Conservation (phyloP, 2,329 filamentous ascomycete genomes). For the Penicillium italicum region DNA sequence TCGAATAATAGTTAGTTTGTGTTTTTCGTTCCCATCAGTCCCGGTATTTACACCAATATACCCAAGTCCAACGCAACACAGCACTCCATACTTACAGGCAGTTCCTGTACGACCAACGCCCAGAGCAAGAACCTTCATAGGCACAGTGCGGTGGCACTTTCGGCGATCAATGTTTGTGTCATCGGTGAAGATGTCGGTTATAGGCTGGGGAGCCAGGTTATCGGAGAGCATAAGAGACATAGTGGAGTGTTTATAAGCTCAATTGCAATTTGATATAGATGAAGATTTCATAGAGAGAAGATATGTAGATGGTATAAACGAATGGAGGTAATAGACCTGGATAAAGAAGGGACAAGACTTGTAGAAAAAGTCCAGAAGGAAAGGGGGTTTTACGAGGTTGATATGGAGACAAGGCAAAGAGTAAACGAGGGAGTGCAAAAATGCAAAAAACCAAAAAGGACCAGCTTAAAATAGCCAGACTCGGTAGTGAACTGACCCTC, state of each 20-base stretch:
- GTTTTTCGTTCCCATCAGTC: neutral
- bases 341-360: constrained; percentile 23
- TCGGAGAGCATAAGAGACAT: constrained; percentile 40
- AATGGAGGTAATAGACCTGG: constrained; percentile 7
- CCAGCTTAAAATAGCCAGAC: constrained; percentile 7
- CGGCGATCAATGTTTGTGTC: constrained; percentile 67
- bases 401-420: constrained; percentile 20
- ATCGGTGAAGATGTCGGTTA: constrained; percentile 52
- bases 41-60: neutral
- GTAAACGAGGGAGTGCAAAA: constrained; percentile 8
- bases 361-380: constrained; percentile 25
- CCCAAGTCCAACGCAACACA: neutral
- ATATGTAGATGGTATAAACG: neutral
- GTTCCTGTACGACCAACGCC: constrained; percentile 69
- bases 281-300: neutral
- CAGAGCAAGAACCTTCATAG: constrained; percentile 69
- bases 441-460: constrained; percentile 9
- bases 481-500: constrained; percentile 3
- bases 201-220: constrained; percentile 40
- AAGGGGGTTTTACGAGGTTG: constrained; percentile 10
- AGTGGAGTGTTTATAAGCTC: constrained; percentile 9
- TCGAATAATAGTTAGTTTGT: constrained; percentile 7
- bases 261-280: constrained; percentile 4
- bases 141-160: constrained; percentile 62
- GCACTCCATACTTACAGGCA: constrained; percentile 52